Evolutionary conservation across 2,329 filamentous ascomycete species (phyloP).

Genomic region (Podosphaera fusca): DNA sequence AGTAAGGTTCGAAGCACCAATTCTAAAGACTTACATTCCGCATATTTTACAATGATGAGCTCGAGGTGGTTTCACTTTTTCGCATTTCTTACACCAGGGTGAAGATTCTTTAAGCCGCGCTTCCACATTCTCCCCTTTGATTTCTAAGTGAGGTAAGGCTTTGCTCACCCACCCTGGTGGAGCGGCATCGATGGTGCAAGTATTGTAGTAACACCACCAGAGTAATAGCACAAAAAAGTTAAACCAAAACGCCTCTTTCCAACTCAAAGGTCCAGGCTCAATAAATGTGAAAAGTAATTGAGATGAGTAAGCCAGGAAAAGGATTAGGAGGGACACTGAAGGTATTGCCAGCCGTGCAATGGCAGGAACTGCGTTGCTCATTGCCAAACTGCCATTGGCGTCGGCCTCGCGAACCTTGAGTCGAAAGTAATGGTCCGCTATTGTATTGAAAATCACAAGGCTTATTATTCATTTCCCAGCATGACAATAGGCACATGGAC

Average conservation of each 20-base stretch:
- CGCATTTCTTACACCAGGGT: conserved; percentile 57
- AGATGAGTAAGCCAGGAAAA: conserved; percentile 47
- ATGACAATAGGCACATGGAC: too few relatives aligned
- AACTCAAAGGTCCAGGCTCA: conserved; percentile 34
- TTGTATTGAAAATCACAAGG: too few relatives aligned
- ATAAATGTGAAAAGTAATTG: conserved; percentile 46
- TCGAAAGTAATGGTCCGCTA: too few relatives aligned
- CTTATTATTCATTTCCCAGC: too few relatives aligned
- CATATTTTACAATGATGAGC: conserved; percentile 67
- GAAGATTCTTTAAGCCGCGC: conserved; percentile 9
- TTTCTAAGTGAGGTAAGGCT: conserved; percentile 3
- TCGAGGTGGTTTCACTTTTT: conserved; percentile 48
- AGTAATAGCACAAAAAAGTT: conserved; percentile 41
- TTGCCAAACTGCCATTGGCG: background rate
- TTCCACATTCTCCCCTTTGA: conserved; percentile 8
- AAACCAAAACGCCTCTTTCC: conserved; percentile 34
- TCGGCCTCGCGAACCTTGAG: too few relatives aligned
- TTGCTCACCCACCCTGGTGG: conserved; percentile 20
- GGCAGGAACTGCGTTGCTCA: conserved; percentile 2
- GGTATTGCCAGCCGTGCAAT: conserved; percentile 36
- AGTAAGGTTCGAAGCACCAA: background rate
- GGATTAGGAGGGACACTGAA: conserved; percentile 39
- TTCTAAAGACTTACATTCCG: conserved; percentile 23
- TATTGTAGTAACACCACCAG: conserved; percentile 44
- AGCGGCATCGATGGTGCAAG: conserved; percentile 34